Base-by-base conservation (phyloP, 78 protist genomes). In the Protostelium mycophagum region DNA sequence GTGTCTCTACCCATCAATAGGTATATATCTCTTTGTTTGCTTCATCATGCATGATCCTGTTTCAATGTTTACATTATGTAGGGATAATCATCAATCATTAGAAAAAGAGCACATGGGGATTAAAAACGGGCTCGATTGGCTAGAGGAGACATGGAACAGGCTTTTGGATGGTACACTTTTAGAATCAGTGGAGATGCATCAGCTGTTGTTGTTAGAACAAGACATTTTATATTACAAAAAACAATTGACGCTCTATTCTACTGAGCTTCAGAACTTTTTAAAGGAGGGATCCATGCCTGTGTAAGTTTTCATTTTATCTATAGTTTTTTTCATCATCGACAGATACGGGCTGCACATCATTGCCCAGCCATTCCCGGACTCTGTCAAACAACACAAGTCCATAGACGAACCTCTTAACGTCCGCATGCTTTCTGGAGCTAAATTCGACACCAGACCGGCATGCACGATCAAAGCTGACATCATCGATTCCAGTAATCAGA, bases 361-460 rank as follows among this genome's bases (percentile, higher is more conserved):
- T 16, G 73, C 73, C 16, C 73, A 51, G 16, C 73, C 73, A 5
- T 51, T 51, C 73, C 73, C 73, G 31, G 73, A 51, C 16, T 51
- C 73, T 16, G 73, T 51, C 73, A 51, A 51, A 16, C 73, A 51
- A 16, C 73, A 51, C 73, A 51, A 51, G 73, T 51, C 73, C 73
- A 51, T 51, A 51, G 73, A 51, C 73, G 73, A 51, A 51, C 73
- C 73, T 51, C 73, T 51, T 51, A 51, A 51, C 73, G 73, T 51
- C 31, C 5, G 73, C 31, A 51, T 51, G 73, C 73, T 51, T 5
- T 51, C 73, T 51, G 73, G 73, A 5, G 73, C 73, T 16, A 51
- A 51, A 51, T 51, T 51, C 16, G 73, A 51, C 73, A 51, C 73
- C 73, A 5, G 73, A 5, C 73, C 73, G 31, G 73, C 73, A 5